Conservation (phyloP, 139 green algal species). For the Yamagishiella unicocca region DNA sequence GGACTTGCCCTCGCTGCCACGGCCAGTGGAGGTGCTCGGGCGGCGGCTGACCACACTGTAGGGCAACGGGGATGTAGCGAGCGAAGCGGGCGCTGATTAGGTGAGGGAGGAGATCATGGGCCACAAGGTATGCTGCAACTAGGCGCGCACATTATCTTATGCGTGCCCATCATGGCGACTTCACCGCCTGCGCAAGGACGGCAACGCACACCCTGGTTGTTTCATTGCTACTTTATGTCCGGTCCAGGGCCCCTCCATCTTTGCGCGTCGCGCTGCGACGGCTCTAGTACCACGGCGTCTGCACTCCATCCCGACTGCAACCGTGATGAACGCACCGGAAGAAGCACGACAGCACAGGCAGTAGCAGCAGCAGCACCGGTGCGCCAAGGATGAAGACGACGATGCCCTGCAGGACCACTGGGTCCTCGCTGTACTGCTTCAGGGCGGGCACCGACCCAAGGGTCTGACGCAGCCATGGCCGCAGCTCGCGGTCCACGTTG, state of each 20-base stretch:
- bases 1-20: not conserved
- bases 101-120: too few relatives aligned
- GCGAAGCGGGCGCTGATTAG: not conserved
- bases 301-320: not conserved
- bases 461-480: not conserved
- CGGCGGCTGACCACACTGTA: not conserved
- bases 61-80: too few relatives aligned
- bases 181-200: too few relatives aligned
- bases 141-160: too few relatives aligned
- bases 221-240: too few relatives aligned
- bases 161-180: too few relatives aligned
- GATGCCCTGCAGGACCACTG: constrained; percentile 24
- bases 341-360: not conserved
- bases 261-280: too few relatives aligned
- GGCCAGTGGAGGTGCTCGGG: not conserved
- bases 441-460: not conserved
- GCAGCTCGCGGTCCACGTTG: constrained; percentile 22
- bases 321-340: not conserved
- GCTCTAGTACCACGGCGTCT: too few relatives aligned
- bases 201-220: too few relatives aligned
- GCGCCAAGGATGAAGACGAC: constrained; percentile 4
- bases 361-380: constrained; percentile 18
- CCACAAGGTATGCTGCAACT: too few relatives aligned
- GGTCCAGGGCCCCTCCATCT: too few relatives aligned
- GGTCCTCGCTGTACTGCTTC: constrained; percentile 29